Evolutionary conservation across 352 stramenopile species (phyloP), one percentile per base, ranked within the genome.

Genomic region (Thraustotheca clavata): DNA sequence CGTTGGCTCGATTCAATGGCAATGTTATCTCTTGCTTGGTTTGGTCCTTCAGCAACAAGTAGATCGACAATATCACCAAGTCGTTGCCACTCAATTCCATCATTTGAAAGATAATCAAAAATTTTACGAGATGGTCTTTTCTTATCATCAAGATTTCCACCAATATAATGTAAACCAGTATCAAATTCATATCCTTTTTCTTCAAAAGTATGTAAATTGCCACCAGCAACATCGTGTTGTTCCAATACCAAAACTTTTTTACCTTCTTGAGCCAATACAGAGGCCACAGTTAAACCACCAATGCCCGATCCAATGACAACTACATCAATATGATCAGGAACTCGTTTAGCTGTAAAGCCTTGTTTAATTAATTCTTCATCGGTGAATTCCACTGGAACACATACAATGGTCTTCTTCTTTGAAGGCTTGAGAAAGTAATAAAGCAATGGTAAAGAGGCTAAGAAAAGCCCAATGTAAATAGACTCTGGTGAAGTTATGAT

Each of bases 251-350:
- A 35, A 14, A 79, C 71, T 43, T 60, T 67, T 14, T 71, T 65
- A 26, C 73, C 61, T 48, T 69, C 59, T 47, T 81, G 70, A 32
- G 73, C 67, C 27, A 82, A 59, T 22, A 76, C 48, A 27, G 71
- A 39, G 4, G 73, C 75, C 0, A 63, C 66, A 18, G 67, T 59
- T 18, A 82, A 46, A 3, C 67, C 60, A 7, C 75, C 73, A 29
- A 82, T 82, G 36, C 75, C 75, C 38, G 49, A 72, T 0, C 73
- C 75, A n/a, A 82, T 77, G 16, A 84, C 65, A 26, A 82, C 70
- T 5, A 59, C 43, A 47, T 82, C 75, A 5, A 80, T 47, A 22
- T 76, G 33, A 7, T 54, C 33, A n/a, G 70, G 67, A 24, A 80
- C 39, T 18, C 54, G 55, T 22, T 59, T 69, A 33, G 52, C 22